phyloP scores from a whole-genome alignment of 2,329 filamentous ascomycete genomes.

The Apiospora pterosperma region DNA sequence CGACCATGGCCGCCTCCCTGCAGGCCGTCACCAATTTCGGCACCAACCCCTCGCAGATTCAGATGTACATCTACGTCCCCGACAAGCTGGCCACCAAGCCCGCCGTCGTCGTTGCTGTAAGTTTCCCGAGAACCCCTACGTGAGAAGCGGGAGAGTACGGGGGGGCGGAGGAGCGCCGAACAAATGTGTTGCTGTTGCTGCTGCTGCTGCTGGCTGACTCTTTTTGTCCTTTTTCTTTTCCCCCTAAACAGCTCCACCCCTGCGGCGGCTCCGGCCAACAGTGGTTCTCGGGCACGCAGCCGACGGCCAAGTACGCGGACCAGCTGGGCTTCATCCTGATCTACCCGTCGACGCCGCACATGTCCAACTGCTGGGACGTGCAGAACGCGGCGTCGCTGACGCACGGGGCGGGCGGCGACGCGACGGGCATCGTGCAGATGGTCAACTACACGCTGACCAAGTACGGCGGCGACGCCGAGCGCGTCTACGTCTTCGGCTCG shows the following conservation, averaged over 20 bases:
- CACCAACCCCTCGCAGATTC: constrained; percentile 36
- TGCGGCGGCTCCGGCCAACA: constrained; percentile 11
- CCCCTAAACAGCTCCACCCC: constrained; percentile 10
- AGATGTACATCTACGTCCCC: constrained; percentile 44
- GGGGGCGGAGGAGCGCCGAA: too few species aligned
- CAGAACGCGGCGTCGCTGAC: constrained; percentile 15
- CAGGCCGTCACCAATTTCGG: constrained; percentile 37
- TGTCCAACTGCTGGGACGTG: constrained; percentile 19
- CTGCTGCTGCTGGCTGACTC: not conserved
- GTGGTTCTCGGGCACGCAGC: constrained; percentile 14
- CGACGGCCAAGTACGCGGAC: constrained; percentile 12
- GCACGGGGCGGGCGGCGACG: constrained; percentile 16
- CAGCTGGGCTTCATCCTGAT: constrained; percentile 12
- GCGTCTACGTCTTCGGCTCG: constrained; percentile 13
- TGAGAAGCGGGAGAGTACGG: not conserved
- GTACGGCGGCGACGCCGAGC: constrained; percentile 9
- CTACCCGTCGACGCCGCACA: constrained; percentile 11
- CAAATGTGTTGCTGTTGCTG: not conserved
- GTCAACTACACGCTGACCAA: constrained; percentile 14
- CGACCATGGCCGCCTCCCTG: constrained; percentile 6
- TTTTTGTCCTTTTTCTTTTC: not conserved
- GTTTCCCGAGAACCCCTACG: not conserved
- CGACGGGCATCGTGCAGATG: constrained; percentile 15
- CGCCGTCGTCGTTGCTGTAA: constrained; percentile 20
- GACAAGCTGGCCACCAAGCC: constrained; percentile 28